phyloP scores from a whole-genome alignment of 2,329 filamentous ascomycete species.

The Colletotrichum magnum region DNA sequence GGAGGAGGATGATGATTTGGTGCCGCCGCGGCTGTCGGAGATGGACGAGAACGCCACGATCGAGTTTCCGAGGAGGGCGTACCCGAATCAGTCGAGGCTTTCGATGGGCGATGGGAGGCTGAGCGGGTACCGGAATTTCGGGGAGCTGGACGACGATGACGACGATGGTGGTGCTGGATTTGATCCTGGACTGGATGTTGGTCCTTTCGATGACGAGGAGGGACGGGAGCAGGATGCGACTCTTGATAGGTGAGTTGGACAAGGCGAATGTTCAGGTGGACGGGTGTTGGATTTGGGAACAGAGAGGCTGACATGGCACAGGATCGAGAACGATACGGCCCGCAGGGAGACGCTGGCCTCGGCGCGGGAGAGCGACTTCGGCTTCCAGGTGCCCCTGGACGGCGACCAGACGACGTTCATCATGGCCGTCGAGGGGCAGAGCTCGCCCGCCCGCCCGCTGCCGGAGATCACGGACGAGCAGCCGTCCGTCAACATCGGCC shows the following conservation, averaged over 20 bases:
- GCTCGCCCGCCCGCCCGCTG: slow-evolving; percentile 39
- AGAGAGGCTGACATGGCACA: slow-evolving; percentile 11
- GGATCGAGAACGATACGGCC: slow-evolving; percentile 56
- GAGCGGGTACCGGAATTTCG: slow-evolving; percentile 64
- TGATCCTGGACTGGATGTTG: slow-evolving; percentile 55
- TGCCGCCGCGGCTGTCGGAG: slow-evolving; percentile 67
- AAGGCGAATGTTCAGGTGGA: neutral
- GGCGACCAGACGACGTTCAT: slow-evolving; percentile 67
- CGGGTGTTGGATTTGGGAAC: neutral
- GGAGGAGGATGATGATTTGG: slow-evolving; percentile 63
- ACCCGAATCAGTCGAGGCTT: slow-evolving; percentile 62
- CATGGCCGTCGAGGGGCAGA: slow-evolving; percentile 52
- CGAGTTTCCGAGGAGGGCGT: slow-evolving; percentile 69
- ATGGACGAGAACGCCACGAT: slow-evolving; percentile 70
- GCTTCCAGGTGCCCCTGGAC: slow-evolving; percentile 63
- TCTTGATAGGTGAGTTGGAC: slow-evolving; percentile 57
- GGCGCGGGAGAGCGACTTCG: slow-evolving; percentile 65
- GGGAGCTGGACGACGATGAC: slow-evolving; percentile 57
- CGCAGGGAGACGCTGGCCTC: slow-evolving; percentile 54
- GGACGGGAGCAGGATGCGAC: slow-evolving; percentile 57
- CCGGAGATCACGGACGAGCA: slow-evolving; percentile 41
- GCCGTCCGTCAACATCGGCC: slow-evolving; percentile 27
- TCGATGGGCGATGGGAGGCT: slow-evolving; percentile 67
- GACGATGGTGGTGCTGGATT: slow-evolving; percentile 64
- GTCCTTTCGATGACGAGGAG: slow-evolving; percentile 46